Evolutionary conservation across 768 basidiomycete species (phyloP), one percentile per base, ranked within the genome.

Genomic region (Lactarius evosmus): DNA sequence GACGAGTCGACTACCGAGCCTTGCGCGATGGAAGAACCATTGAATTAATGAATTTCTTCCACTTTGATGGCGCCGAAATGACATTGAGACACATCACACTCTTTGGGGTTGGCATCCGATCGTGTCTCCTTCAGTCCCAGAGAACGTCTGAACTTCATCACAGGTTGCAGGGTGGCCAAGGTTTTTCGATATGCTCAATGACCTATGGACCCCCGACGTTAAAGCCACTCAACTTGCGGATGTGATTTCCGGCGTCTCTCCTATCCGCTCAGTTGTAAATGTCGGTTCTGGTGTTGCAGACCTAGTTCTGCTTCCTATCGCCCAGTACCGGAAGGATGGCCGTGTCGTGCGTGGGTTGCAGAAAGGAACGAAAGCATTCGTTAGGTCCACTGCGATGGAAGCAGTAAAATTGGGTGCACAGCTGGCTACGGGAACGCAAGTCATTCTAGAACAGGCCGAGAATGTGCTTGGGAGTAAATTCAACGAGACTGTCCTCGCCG

Each of bases 31-130:
- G 97, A 16, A 85, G 82, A 74, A 95, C 94, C 0, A 96, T 96
- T 65, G 97, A 99, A 72, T 76, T 99, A 52, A 98, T 99, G 96
- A 99, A 99, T 73, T 98, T 99, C 75, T 99, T 99, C 87, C 95
- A 98, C 76, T 99, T 98, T 68, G 97, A 98, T 70, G 95, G 93
- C 0, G 91, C 96, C 4, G 97, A 98, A 75, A 98, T 99, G 94
- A 97, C 95, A 0, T 75, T 99, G 58, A 82, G 97, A 61, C 95
- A 97, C 71, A 88, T 98, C 67, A 93, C 92, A 19, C 74, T 98
- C 34, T 85, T 88, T 64, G 97, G 97, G 33, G 95, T 98, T 73
- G 72, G 93, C 46, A 19, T 22, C 29, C 32, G 7, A 46, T 80
- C 52, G 2, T 16, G 4, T 6, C 36, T 53, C 8, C 33, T 41